Conservation (phyloP, 1,284 basidiomycete species). For the Tylopilus sp. region DNA sequence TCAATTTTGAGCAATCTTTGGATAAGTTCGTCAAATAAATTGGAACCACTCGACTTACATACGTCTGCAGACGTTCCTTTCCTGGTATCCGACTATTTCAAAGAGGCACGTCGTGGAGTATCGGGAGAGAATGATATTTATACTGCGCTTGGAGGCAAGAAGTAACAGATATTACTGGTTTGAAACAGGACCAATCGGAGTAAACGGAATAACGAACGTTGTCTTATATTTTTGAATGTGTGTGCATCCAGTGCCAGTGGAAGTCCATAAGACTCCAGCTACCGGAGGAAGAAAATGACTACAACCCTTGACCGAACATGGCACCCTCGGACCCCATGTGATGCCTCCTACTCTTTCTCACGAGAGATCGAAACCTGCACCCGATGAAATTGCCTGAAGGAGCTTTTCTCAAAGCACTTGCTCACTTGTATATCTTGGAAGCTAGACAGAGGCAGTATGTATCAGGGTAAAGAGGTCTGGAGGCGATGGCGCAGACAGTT, state of each 20-base stretch:
- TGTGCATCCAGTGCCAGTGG: background rate
- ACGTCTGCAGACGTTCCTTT: constrained; percentile 74
- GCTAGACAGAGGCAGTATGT: constrained; percentile 49
- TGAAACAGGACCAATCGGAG: constrained; percentile 1
- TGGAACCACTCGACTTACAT: background rate
- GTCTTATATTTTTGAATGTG: constrained; percentile 12
- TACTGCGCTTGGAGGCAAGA: constrained; percentile 42
- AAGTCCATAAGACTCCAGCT: background rate
- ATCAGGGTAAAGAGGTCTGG: background rate
- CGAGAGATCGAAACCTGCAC: constrained; percentile 92
- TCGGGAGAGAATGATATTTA: constrained; percentile 41
- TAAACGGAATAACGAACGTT: constrained; percentile 4
- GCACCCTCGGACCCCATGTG: background rate
- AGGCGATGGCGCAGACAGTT: background rate
- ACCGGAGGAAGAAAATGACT: background rate
- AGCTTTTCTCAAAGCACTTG: constrained; percentile 77
- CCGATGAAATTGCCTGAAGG: constrained; percentile 86
- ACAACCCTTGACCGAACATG: background rate
- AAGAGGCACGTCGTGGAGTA: constrained; percentile 64
- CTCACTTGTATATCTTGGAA: constrained; percentile 77
- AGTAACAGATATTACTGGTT: constrained; percentile 10
- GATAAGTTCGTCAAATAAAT: constrained; percentile 56
- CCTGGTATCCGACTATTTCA: constrained; percentile 82
- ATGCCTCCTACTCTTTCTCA: constrained; percentile 45
- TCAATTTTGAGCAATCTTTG: constrained; percentile 87